Base-by-base conservation (phyloP, 495 filamentous ascomycete species). In the Cairneyella variabilis region DNA sequence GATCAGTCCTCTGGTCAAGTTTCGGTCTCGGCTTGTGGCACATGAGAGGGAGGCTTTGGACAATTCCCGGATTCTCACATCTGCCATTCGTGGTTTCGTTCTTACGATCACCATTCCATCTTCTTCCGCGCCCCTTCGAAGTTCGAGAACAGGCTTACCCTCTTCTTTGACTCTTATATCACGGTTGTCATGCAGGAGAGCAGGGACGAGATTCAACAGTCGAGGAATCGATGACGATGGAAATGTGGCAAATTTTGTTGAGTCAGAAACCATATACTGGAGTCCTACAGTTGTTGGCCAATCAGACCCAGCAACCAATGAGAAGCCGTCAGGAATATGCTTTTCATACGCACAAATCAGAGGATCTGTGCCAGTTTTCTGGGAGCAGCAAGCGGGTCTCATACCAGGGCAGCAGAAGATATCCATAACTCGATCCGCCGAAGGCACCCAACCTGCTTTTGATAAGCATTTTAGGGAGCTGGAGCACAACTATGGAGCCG, bases 141-240 rank as follows among this genome's bases (percentile, higher is more conserved):
- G 54, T n/a, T 79, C 80, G 12, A 74, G 77, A 17, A 79, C 82
- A 17, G 90, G 89, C n/a, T 66, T 91, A 34, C 90, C 91, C 5
- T 89, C 89, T 2, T 80, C 79, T 32, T 71, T 98, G 52, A 96
- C 91, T 3, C 72, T 97, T 17, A 91, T 97, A 28, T 97, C 93
- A 6, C 83, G 95, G 16, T 74, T 97, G 46, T 96, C 91, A 7
- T 97, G 93, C 64, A 78, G 83, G 58, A 85, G 91, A 69, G 93
- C 95, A 42, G 93, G 93, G 12, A 98, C 93, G 18, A 78, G 93
- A 52, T 98, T 97, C 74, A 97, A 98, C 69, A 87, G 91, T 26
- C 80, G 93, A 51, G 93, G 93, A 36, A 96, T 97, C 54, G 93
- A 98, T 62, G 93, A 98, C 70, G 91, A 97, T 63, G 93, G 93